phyloP scores from a whole-genome alignment of 2,329 filamentous ascomycete genomes.

The Scolecobasidium constrictum region DNA sequence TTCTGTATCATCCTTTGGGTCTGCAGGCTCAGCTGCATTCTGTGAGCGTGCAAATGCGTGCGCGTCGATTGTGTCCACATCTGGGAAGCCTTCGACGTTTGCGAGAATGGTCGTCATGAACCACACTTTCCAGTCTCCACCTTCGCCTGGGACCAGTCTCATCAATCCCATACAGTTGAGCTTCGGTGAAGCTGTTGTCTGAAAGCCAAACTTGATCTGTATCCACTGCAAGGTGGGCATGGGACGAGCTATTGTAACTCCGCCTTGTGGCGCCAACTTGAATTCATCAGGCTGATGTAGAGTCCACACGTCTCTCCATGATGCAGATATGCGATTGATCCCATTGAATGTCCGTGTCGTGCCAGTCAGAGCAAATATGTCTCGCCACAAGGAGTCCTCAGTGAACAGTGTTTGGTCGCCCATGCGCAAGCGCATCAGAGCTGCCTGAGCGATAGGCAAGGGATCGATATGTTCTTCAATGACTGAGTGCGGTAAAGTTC shows the following conservation, averaged over 20 bases:
- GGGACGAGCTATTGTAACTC: slow-evolving; percentile 3
- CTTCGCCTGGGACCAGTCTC: slow-evolving; percentile 7
- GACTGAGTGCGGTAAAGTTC: slow-evolving; percentile 1
- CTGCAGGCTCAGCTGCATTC: neutral
- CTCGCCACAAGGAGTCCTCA: slow-evolving; percentile 8
- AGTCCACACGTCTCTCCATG: slow-evolving; percentile 8
- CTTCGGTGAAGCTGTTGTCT: neutral
- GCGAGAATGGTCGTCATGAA: slow-evolving; percentile 8
- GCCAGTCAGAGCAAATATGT: slow-evolving; percentile 10
- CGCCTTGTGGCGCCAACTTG: slow-evolving; percentile 3
- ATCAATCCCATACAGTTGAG: slow-evolving; percentile 5
- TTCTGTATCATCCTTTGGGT: slow-evolving; percentile 1
- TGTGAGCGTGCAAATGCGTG: slow-evolving; percentile 1
- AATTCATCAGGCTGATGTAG: slow-evolving; percentile 3
- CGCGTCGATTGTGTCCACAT: slow-evolving; percentile 7
- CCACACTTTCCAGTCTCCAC: slow-evolving; percentile 9
- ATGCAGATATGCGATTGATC: neutral
- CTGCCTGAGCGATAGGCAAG: slow-evolving; percentile 4
- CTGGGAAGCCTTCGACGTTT: slow-evolving; percentile 8
- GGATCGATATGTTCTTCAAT: slow-evolving; percentile 9
- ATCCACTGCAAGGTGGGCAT: slow-evolving; percentile 5
- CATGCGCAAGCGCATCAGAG: slow-evolving; percentile 4
- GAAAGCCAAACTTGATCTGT: slow-evolving; percentile 6
- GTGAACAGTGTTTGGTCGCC: slow-evolving; percentile 4
- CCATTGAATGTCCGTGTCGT: slow-evolving; percentile 8